Base-by-base conservation (phyloP, 495 filamentous ascomycete species). In the Polyplosphaeria fusca region DNA sequence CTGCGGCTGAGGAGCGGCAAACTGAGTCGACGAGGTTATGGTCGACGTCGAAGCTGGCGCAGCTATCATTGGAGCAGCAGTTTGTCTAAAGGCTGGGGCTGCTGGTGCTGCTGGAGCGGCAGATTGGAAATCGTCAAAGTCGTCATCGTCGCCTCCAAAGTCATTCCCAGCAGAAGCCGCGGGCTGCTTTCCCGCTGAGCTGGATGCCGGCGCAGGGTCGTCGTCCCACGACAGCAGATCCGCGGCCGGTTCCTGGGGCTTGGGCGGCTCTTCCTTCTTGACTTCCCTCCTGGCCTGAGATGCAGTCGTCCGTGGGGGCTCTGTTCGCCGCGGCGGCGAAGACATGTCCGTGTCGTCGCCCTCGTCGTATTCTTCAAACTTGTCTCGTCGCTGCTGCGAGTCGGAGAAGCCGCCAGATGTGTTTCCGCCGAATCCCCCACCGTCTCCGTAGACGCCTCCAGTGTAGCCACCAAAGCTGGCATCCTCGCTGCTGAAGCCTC, bases 91-190 rank as follows among this genome's bases (percentile, higher is more conserved):
- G 18, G 32, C 7, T 19, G 47, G 26, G 24, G 49, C 49, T 13
- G 59, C n/a, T 14, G 61, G 27, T n/a, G 61, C 43, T 37, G 42
- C 22, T 46, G 35, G 61, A 7, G 16, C 89, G 84, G 94, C 93
- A n/a, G 90, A 91, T 71, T 95, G 89, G 79, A 97, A 97, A 68
- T 97, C 94, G 68, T 97, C 93, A 63, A 97, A 97, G 46, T 97
- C 94, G 63, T 98, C 93, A 62, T 98, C 92, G 57, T 94, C 91
- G 32, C 84, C 76, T 35, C 78, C 82, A 49, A 87, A 72, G 19
- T 77, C 82, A 45, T 74, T 73, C 18, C 68, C 71, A 65, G 73
- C 74, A 23, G 73, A 67, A 16, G 72, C 68, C 5, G 73, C 52
- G 3, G 74, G 72, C 61, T 76, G 72, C 68, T 77, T 76, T 65